Percentiles rank a stretch among this genome's conserved stretches.
These are phyloP conservation scores for Apiospora sp. DNA, from an alignment of 2,329 filamentous ascomycete genomes.

Conservation along the genomic window DNA sequence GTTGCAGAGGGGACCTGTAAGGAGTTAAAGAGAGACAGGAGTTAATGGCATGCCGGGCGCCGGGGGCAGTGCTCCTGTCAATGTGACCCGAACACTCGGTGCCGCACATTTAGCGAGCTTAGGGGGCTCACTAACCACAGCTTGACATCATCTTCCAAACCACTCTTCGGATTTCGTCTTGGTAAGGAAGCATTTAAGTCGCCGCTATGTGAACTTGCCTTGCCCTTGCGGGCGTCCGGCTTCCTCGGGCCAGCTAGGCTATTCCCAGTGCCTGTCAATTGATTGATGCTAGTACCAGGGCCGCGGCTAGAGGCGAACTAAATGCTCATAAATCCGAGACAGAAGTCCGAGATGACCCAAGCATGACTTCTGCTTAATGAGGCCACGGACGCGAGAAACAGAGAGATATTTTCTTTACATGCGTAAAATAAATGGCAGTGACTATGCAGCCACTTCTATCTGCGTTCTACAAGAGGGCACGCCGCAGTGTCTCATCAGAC, in stretches of 20 bases:
- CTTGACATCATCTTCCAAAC: neutral
- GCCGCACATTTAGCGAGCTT: neutral
- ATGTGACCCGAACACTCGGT: slow-evolving; percentile 16
- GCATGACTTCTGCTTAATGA: neutral
- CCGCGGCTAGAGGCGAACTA: slow-evolving; percentile 6
- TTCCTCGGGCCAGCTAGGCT: neutral
- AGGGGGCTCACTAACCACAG: neutral
- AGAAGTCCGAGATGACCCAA: neutral
- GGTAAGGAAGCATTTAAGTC: neutral
- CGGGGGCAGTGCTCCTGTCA: neutral
- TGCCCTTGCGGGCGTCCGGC: neutral
- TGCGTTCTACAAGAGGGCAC: neutral
- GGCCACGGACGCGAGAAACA: neutral
- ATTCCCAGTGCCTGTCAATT: neutral
- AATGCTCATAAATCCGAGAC: neutral
- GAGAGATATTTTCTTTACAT: neutral
- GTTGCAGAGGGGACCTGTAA: neutral
- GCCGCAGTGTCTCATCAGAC: neutral
- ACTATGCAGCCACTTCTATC: neutral
- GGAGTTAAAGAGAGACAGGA: slow-evolving; percentile 1
- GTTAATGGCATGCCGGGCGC: neutral
- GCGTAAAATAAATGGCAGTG: neutral
- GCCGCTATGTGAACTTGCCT: no score
- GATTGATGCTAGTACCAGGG: neutral
- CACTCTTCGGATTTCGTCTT: neutral